A percentile compares a stretch with the other conserved stretches of the same genome.
phyloP scores from a whole-genome alignment of 352 stramenopile species.

The Aphanomyces euteiches region DNA sequence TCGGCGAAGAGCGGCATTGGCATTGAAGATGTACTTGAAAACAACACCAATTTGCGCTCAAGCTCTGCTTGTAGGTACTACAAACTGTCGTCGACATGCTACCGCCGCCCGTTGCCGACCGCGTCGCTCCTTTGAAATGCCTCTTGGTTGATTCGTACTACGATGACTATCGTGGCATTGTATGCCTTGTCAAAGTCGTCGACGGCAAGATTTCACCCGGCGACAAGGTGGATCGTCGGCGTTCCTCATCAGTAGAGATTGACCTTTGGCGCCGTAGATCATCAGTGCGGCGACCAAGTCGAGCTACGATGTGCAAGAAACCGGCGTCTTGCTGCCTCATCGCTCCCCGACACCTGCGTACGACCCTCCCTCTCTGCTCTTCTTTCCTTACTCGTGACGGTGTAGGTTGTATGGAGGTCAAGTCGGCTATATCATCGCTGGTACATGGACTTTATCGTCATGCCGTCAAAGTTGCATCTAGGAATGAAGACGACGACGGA shows the following conservation, averaged over 20 bases:
- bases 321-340: slow-evolving; percentile 91
- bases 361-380: background rate
- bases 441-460: background rate
- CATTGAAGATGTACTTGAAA: slow-evolving; percentile 41
- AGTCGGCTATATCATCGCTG: slow-evolving; percentile 96
- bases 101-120: slow-evolving; percentile 54
- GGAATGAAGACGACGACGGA: slow-evolving; percentile 96
- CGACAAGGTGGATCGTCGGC: slow-evolving; percentile 40
- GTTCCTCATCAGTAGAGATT: background rate
- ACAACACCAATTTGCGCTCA: background rate
- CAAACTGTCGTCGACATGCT: slow-evolving; percentile 77
- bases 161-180: slow-evolving; percentile 91
- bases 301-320: slow-evolving; percentile 95
- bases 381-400: slow-evolving; percentile 17
- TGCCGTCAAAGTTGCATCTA: background rate
- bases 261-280: slow-evolving; percentile 49
- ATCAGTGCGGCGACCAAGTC: slow-evolving; percentile 49
- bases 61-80: slow-evolving; percentile 59
- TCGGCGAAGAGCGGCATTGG: slow-evolving; percentile 95
- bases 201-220: slow-evolving; percentile 86
- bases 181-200: slow-evolving; percentile 94
- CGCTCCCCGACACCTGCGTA: slow-evolving; percentile 62
- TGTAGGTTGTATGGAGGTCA: slow-evolving; percentile 80
- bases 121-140: slow-evolving; percentile 73
- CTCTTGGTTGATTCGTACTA: slow-evolving; percentile 98